phyloP scores from a whole-genome alignment of 2,329 filamentous ascomycete genomes.

The Fusarium dlaminii region DNA sequence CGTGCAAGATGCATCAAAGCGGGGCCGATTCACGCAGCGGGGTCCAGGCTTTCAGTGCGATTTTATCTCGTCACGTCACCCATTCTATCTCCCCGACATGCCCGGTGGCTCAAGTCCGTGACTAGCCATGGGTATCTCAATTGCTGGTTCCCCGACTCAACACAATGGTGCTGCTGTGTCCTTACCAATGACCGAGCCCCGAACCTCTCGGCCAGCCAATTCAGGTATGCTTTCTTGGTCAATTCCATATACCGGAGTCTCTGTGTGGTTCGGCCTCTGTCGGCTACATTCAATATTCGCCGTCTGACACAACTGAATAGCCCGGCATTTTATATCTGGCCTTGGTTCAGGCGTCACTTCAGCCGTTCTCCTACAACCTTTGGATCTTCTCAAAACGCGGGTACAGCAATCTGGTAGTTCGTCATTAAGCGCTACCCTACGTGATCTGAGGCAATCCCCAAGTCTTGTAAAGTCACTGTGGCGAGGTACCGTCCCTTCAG shows the following conservation, averaged over 20 bases:
- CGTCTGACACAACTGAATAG: conserved; percentile 52
- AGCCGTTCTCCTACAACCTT: conserved; percentile 90
- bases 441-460: conserved; percentile 64
- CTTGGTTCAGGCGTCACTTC: conserved; percentile 87
- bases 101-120: conserved; percentile 26
- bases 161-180: conserved; percentile 32
- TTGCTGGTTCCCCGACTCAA: conserved; percentile 33
- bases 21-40: conserved; percentile 27
- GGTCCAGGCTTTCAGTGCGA: conserved; percentile 28
- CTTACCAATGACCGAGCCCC: conserved; percentile 28
- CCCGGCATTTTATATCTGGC: conserved; percentile 89
- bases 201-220: conserved; percentile 35
- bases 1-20: conserved; percentile 39
- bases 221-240: conserved; percentile 38
- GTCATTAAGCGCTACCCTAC: conserved; percentile 61
- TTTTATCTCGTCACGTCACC: conserved; percentile 38
- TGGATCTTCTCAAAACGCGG: conserved; percentile 95
- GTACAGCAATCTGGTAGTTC: conserved; percentile 85
- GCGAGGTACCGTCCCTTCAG: conserved; percentile 91
- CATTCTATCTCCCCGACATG: conserved; percentile 28
- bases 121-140: conserved; percentile 40
- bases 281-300: background rate
- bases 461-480: conserved; percentile 77
- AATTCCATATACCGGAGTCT: background rate
- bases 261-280: background rate